Percentiles rank a stretch among this genome's conserved stretches.
These are phyloP conservation scores for Fraxinus platypoda DNA, from an alignment of 305 asterid genomes.

Conservation along the genomic window DNA sequence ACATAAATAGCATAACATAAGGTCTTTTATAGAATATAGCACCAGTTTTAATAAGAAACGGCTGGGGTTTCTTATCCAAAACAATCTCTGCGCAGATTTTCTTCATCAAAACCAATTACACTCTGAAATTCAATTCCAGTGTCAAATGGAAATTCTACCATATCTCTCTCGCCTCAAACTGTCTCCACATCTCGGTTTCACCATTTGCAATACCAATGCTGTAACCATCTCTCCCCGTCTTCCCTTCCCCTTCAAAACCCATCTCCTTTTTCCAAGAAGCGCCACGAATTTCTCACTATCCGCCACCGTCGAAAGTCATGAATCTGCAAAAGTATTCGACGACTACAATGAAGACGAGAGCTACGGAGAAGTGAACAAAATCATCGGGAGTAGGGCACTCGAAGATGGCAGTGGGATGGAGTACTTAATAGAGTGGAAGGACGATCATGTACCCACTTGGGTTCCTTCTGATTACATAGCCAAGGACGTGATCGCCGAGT, in stretches of 20 bases:
- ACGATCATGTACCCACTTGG: conserved; percentile 92
- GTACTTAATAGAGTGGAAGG: conserved; percentile 89
- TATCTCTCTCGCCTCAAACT: conserved; percentile 65
- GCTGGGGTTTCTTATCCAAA: conserved; percentile 45
- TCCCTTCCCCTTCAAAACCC: conserved; percentile 30
- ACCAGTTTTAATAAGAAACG: neutral
- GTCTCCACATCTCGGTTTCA: conserved; percentile 30
- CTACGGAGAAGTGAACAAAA: conserved; percentile 77
- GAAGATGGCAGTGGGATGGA: conserved; percentile 65
- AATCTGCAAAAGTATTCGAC: conserved; percentile 32
- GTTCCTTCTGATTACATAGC: conserved; percentile 83
- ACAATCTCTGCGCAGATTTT: neutral
- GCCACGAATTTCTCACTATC: conserved; percentile 30
- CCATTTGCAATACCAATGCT: conserved; percentile 34
- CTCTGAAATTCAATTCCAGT: neutral
- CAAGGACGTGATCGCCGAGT: conserved; percentile 78
- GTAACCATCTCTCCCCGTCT: conserved; percentile 29
- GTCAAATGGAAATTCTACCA: conserved; percentile 44
- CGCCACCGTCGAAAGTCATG: conserved; percentile 61
- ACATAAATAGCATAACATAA: neutral
- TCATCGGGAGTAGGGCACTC: conserved; percentile 70
- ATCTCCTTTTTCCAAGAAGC: conserved; percentile 12
- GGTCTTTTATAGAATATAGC: neutral
- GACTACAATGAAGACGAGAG: conserved; percentile 60
- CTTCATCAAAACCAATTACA: neutral